A percentile compares a stretch with the other conserved stretches of the same genome.
phyloP scores from a whole-genome alignment of 2,329 filamentous ascomycete genomes.

The Clonostachys rhizophaga region DNA sequence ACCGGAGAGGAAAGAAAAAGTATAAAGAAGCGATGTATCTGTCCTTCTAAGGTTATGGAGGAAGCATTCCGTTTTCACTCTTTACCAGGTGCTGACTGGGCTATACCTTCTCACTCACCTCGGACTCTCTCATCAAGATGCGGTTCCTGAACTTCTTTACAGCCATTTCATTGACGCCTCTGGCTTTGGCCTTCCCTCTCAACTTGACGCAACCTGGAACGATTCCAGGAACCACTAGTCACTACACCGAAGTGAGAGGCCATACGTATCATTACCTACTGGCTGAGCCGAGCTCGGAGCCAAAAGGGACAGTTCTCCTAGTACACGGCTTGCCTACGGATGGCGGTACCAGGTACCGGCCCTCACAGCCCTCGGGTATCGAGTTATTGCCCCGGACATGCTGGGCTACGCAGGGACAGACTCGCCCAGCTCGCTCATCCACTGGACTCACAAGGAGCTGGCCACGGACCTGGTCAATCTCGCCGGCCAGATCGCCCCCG shows the following conservation, averaged over 20 bases:
- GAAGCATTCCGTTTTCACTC: too few relatives aligned
- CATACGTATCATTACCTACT: slow-evolving; percentile 57
- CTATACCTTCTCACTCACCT: too few relatives aligned
- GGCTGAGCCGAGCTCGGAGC: slow-evolving; percentile 30
- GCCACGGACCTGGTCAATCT: slow-evolving; percentile 69
- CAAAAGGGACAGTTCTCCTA: slow-evolving; percentile 34
- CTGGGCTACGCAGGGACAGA: slow-evolving; percentile 75
- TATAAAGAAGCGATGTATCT: too few relatives aligned
- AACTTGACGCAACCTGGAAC: background rate
- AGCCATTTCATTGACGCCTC: background rate
- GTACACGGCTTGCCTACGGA: slow-evolving; percentile 73
- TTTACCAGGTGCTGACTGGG: too few relatives aligned
- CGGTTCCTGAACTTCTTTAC: background rate
- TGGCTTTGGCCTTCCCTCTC: background rate
- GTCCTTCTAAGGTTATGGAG: too few relatives aligned
- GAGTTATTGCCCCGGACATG: slow-evolving; percentile 75
- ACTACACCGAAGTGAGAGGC: slow-evolving; percentile 1
- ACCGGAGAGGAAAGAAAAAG: too few relatives aligned
- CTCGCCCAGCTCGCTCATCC: slow-evolving; percentile 49
- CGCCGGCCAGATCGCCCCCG: slow-evolving; percentile 39
- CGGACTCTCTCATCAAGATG: background rate
- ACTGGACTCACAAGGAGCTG: slow-evolving; percentile 64
- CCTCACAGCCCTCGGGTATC: slow-evolving; percentile 62
- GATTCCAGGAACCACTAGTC: background rate
- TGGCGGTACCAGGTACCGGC: slow-evolving; percentile 82